Percentiles rank a stretch among this genome's conserved stretches.
These are phyloP conservation scores for Stipa capillata DNA, from an alignment of 176 grass and related monocot genomes.

Conservation along the genomic window DNA sequence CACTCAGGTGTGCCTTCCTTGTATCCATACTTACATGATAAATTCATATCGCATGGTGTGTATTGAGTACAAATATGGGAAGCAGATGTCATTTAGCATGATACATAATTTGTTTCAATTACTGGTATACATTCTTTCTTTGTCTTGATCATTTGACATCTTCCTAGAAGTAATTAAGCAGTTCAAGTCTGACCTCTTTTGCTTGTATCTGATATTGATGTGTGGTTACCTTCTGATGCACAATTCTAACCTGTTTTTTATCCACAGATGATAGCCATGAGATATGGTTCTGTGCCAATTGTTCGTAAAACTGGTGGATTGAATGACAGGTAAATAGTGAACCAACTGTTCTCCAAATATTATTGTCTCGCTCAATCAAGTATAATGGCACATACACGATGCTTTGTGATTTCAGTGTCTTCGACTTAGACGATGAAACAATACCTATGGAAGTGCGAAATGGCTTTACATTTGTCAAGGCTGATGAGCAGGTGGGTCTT, in stretches of 20 bases:
- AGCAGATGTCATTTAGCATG: neutral
- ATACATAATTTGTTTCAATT: too few relatives aligned
- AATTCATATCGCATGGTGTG: neutral
- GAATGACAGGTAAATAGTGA: slow-evolving; percentile 73
- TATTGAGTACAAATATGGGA: neutral
- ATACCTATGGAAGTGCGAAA: slow-evolving; percentile 62
- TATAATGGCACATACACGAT: neutral
- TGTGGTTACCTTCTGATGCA: neutral
- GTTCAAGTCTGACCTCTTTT: neutral
- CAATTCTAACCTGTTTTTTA: neutral
- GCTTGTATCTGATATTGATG: neutral
- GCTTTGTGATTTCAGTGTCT: slow-evolving; percentile 59
- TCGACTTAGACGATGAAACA: slow-evolving; percentile 62
- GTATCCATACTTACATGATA: neutral
- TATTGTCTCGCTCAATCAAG: neutral
- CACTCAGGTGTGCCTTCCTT: slow-evolving; percentile 66
- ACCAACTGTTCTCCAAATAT: neutral
- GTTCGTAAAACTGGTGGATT: slow-evolving; percentile 90
- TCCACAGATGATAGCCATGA: slow-evolving; percentile 93
- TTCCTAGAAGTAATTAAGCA: neutral
- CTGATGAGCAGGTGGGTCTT: slow-evolving; percentile 66
- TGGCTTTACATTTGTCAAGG: slow-evolving; percentile 80
- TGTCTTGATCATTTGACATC: neutral
- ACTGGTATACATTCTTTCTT: neutral
- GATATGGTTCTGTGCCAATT: slow-evolving; percentile 89